phyloP scores from a whole-genome alignment of 441 rosid genomes.

The Brassica balearica region DNA sequence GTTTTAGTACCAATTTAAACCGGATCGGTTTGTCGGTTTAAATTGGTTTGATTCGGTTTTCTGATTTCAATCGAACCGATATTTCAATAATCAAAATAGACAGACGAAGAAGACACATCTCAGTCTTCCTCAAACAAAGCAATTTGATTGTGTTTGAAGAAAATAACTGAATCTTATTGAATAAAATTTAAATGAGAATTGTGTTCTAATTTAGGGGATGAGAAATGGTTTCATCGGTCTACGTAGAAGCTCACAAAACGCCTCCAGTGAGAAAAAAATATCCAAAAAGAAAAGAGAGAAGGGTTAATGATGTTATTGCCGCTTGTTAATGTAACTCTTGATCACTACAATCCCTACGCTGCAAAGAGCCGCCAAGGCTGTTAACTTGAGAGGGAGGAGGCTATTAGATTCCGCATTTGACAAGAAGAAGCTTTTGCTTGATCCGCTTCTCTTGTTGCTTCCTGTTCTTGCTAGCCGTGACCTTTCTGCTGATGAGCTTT shows the following conservation, averaged over 20 bases:
- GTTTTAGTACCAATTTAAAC: constrained; percentile 23
- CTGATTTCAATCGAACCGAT: background rate
- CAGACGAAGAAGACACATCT: too few species aligned
- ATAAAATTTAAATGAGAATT: constrained; percentile 34
- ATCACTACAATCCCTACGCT: constrained; percentile 66
- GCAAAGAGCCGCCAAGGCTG: constrained; percentile 65
- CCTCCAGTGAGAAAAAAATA: constrained; percentile 40
- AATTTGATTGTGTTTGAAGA: background rate
- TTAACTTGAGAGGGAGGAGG: constrained; percentile 58
- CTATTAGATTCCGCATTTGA: constrained; percentile 45
- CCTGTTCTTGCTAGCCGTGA: constrained; percentile 46
- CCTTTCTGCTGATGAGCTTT: constrained; percentile 54
- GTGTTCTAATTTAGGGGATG: constrained; percentile 33
- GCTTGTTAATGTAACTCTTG: constrained; percentile 52
- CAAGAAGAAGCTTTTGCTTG: constrained; percentile 45
- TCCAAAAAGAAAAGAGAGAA: background rate
- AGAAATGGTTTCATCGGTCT: constrained; percentile 8
- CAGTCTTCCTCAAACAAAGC: too few species aligned
- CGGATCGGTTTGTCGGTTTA: constrained; percentile 26
- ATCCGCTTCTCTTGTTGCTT: constrained; percentile 41
- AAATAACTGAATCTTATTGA: constrained; percentile 28
- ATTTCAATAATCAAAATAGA: background rate
- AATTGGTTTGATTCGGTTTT: constrained; percentile 18
- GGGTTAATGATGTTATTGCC: constrained; percentile 38
- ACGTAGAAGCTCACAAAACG: constrained; percentile 40